Base-by-base conservation (phyloP, 2,329 filamentous ascomycete species). In the Stachybotrys chlorohalonatus region DNA sequence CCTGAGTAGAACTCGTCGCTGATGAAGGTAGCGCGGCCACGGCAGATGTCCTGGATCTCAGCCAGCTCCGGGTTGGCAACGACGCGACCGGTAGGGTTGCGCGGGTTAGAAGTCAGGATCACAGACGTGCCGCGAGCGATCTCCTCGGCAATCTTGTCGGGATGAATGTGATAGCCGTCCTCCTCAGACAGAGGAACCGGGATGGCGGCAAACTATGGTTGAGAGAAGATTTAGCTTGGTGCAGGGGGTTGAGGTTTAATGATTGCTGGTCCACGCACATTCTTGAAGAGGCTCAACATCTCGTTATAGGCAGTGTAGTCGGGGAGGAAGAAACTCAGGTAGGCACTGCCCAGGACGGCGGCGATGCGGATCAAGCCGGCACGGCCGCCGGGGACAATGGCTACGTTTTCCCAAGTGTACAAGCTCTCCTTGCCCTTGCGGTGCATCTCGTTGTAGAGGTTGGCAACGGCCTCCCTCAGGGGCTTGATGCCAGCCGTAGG, bases 281-380 rank as follows among this genome's bases (percentile, higher is more conserved):
- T 96, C 74, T 89, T 91, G 81, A 97, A 96, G 56, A 96, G 77
- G 55, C 86, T 90, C 74, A 96, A 74, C 92, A 97, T 96, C 77
- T 96, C 92, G 67, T 95, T 96, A 78, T 97, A 97, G 2, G 93
- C 93, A 3, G 92, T 96, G 75, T 96, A 96, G 70, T 96, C 89
- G 49, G 90, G 90, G 67, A 95, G 89, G 73, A 95, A 96, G 80
- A 96, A 96, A 47, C 87, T 90, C 59, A 96, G 79, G 67, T 95
- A 95, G 54, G 91, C 86, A 70, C 95, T 95, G 60, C 93, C 93
- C 62, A 97, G 75, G 6, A 97, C 91, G 52, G 93, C 93, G 17
- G 93, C 93, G 68, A 97, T 96, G 63, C 93, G 84, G 69, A 96
- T 96, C 73, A 97, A 76, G 51, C 93, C 93, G 39, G 93, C 93